Percentiles rank a stretch among this genome's conserved stretches.
phyloP scores from a whole-genome alignment of 106 monocot species.

The Allium cepa region DNA sequence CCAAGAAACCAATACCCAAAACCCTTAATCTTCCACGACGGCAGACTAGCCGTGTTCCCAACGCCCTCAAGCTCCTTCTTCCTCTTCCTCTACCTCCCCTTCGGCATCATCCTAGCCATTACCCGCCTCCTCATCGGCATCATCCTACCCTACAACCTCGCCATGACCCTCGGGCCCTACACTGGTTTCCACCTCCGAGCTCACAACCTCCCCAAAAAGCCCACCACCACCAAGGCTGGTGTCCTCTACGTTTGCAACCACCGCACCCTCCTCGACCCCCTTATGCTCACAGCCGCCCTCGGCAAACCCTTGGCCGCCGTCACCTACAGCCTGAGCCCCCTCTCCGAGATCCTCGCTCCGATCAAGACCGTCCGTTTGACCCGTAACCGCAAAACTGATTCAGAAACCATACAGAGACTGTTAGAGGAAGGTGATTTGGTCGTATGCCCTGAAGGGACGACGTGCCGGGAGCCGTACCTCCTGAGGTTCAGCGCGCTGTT shows the following conservation, averaged over 20 bases:
- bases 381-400: constrained; percentile 42
- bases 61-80: constrained; percentile 32
- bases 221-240: no score
- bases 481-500: constrained; percentile 86
- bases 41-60: constrained; percentile 71
- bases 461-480: constrained; percentile 87
- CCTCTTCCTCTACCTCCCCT: constrained; percentile 68
- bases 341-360: constrained; percentile 61
- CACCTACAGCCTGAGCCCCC: constrained; percentile 78
- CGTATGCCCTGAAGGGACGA: constrained; percentile 93
- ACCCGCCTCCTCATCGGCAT: constrained; percentile 29
- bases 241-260: constrained; percentile 66
- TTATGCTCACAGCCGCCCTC: constrained; percentile 40
- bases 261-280: constrained; percentile 66
- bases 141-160: constrained; percentile 36
- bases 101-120: constrained; percentile 31
- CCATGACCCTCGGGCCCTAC: constrained; percentile 10
- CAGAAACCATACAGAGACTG: constrained; percentile 31
- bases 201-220: background rate
- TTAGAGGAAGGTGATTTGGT: constrained; percentile 55
- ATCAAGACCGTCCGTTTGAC: constrained; percentile 59
- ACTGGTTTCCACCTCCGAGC: constrained; percentile 30
- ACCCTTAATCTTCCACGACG: constrained; percentile 78
- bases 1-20: constrained; percentile 65
- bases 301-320: constrained; percentile 49